A percentile compares a stretch with the other conserved stretches of the same genome.
These are phyloP conservation scores for Moesziomyces parantarcticus DNA, from an alignment of 1,284 basidiomycete species.

Conservation along the genomic window DNA sequence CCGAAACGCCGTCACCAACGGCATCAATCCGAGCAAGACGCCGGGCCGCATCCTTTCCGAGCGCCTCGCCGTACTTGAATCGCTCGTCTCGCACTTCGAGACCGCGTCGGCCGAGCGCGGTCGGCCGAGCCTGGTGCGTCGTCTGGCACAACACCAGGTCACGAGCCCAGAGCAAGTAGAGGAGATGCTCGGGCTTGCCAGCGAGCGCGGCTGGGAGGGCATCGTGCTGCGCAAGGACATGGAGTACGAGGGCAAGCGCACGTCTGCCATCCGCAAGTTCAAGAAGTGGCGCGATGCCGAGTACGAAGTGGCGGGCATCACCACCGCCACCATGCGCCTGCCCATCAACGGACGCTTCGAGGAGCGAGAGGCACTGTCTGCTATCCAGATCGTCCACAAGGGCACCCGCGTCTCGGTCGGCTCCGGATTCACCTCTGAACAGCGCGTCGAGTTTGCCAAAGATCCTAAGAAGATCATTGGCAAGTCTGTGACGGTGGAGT, in stretches of 20 bases:
- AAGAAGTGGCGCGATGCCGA: slow-evolving; percentile 56
- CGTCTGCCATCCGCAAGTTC: slow-evolving; percentile 48
- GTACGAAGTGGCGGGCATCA: slow-evolving; percentile 41
- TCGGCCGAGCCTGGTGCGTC: slow-evolving; percentile 22
- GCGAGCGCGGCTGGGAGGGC: slow-evolving; percentile 52
- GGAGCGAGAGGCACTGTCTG: slow-evolving; percentile 40
- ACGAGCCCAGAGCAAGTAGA: slow-evolving; percentile 10
- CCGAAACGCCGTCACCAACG: background rate
- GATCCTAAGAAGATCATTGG: slow-evolving; percentile 46
- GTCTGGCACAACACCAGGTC: slow-evolving; percentile 39
- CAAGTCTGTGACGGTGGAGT: slow-evolving; percentile 53
- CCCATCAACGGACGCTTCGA: slow-evolving; percentile 44
- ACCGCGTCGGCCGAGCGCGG: slow-evolving; percentile 3
- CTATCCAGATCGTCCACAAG: slow-evolving; percentile 41
- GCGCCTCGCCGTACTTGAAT: slow-evolving; percentile 25
- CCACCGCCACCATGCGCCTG: slow-evolving; percentile 46
- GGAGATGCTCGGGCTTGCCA: slow-evolving; percentile 20
- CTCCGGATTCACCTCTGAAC: slow-evolving; percentile 47
- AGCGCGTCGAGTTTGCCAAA: slow-evolving; percentile 48
- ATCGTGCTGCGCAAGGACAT: slow-evolving; percentile 46
- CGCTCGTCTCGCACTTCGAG: slow-evolving; percentile 25
- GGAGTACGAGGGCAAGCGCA: slow-evolving; percentile 53
- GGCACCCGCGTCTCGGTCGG: slow-evolving; percentile 50
- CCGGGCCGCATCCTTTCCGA: slow-evolving; percentile 19
- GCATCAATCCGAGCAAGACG: background rate